Conservation (phyloP, 441 rosid species). For the Aleurites moluccanus region DNA sequence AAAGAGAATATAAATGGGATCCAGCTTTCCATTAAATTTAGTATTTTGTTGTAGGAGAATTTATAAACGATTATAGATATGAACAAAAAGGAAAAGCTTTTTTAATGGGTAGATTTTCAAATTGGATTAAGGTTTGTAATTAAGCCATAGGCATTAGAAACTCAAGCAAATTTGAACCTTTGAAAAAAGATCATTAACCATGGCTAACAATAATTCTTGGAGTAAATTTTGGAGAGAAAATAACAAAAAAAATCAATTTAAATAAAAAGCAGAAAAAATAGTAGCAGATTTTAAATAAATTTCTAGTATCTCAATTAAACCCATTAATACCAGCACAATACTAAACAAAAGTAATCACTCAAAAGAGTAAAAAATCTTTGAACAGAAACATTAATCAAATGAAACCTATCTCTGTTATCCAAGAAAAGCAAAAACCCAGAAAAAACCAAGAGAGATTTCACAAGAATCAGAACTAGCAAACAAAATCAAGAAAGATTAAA, state of each 20-base stretch:
- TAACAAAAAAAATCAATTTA: not conserved
- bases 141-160: not conserved
- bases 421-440: not conserved
- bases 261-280: not conserved
- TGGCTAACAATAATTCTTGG: not conserved
- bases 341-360: not conserved
- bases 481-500: not conserved
- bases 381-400: not conserved
- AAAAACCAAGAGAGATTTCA: not conserved
- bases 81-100: not conserved
- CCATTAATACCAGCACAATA: not conserved
- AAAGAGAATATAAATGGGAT: not conserved
- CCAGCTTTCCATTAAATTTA: not conserved
- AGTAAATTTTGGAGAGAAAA: not conserved
- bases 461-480: not conserved
- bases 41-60: not conserved
- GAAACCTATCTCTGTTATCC: not conserved
- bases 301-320: not conserved
- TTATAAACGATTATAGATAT: not conserved
- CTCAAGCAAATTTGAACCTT: conserved; percentile 7
- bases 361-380: not conserved
- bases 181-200: not conserved
- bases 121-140: not conserved
- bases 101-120: not conserved
- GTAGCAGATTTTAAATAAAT: not conserved